Percentiles rank a stretch among this genome's conserved stretches.
phyloP scores from a whole-genome alignment of 805 yeast genomes.

The Starmerella apis region DNA sequence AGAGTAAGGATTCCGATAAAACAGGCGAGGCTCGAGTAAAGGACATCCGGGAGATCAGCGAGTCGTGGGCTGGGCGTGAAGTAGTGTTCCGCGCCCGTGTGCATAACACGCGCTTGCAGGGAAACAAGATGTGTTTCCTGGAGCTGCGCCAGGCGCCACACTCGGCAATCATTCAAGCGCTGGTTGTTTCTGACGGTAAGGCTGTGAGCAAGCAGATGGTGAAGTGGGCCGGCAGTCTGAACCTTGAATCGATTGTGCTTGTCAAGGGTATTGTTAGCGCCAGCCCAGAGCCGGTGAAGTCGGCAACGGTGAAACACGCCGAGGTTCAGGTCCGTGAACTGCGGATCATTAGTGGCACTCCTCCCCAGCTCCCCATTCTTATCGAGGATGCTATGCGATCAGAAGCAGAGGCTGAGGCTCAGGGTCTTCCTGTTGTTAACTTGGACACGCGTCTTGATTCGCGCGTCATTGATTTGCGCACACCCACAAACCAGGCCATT shows the following conservation, averaged over 20 bases:
- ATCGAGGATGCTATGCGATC: slow-evolving; percentile 95
- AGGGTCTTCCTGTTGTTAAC: slow-evolving; percentile 86
- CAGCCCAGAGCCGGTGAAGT: slow-evolving; percentile 76
- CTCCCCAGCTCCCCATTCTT: slow-evolving; percentile 83
- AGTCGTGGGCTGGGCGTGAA: slow-evolving; percentile 58
- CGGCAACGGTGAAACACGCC: slow-evolving; percentile 82
- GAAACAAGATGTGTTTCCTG: slow-evolving; percentile 85
- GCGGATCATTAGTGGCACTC: slow-evolving; percentile 73
- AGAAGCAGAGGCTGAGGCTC: slow-evolving; percentile 71
- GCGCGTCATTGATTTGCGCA: slow-evolving; percentile 92
- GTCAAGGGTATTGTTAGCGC: slow-evolving; percentile 77
- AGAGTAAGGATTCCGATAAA: slow-evolving; percentile 47
- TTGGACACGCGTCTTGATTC: slow-evolving; percentile 92
- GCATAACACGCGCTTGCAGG: slow-evolving; percentile 88
- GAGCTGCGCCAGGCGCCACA: slow-evolving; percentile 84
- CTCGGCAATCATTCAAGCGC: slow-evolving; percentile 56
- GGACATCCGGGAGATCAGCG: slow-evolving; percentile 42
- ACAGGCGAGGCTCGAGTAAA: slow-evolving; percentile 52
- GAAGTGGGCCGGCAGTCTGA: slow-evolving; percentile 83
- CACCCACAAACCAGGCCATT: slow-evolving; percentile 94
- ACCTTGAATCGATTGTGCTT: slow-evolving; percentile 80
- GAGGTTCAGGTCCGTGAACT: slow-evolving; percentile 73
- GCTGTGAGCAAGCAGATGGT: slow-evolving; percentile 86
- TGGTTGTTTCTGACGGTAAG: slow-evolving; percentile 64
- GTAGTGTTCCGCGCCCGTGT: slow-evolving; percentile 88